Conservation (phyloP, 2,329 filamentous ascomycete species). For the Aureobasidium uvarum region DNA sequence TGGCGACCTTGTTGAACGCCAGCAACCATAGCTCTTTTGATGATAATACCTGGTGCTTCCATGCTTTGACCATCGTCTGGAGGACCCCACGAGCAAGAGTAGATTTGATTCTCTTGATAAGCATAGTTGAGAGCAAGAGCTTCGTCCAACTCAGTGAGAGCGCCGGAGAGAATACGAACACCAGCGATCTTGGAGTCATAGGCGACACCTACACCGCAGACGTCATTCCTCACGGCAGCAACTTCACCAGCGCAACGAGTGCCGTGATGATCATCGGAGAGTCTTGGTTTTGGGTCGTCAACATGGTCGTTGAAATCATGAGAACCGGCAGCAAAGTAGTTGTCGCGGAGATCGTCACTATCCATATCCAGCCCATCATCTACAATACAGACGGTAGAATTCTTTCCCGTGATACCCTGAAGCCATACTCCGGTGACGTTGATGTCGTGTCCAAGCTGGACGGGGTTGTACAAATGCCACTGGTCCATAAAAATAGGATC, state of each 20-base stretch:
- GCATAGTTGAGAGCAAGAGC: conserved; percentile 90
- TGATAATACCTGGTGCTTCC: conserved; percentile 88
- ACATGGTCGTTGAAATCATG: conserved; percentile 93
- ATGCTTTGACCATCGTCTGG: conserved; percentile 91
- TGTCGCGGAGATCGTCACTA: conserved; percentile 85
- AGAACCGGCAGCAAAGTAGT: conserved; percentile 90
- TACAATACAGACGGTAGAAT: conserved; percentile 87
- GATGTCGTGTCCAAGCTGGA: conserved; percentile 81
- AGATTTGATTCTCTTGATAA: conserved; percentile 89
- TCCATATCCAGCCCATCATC: conserved; percentile 97
- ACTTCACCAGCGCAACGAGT: conserved; percentile 95
- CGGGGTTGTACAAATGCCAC: conserved; percentile 89
- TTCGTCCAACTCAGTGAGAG: conserved; percentile 90
- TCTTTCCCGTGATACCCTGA: conserved; percentile 84
- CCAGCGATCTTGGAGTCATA: conserved; percentile 89
- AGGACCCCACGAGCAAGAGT: conserved; percentile 98
- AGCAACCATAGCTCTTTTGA: conserved; percentile 86
- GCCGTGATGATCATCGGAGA: conserved; percentile 84
- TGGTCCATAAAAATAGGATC: conserved; percentile 93
- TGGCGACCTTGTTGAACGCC: conserved; percentile 83
- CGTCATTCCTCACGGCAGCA: conserved; percentile 83
- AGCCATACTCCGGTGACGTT: conserved; percentile 96
- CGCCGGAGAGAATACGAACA: conserved; percentile 85
- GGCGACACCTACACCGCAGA: conserved; percentile 93
- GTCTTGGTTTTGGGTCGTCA: conserved; percentile 73